These are phyloP conservation scores for Kregervanrija pseudodelftensis DNA, from an alignment of 805 yeast genomes.

Conservation along the genomic window DNA sequence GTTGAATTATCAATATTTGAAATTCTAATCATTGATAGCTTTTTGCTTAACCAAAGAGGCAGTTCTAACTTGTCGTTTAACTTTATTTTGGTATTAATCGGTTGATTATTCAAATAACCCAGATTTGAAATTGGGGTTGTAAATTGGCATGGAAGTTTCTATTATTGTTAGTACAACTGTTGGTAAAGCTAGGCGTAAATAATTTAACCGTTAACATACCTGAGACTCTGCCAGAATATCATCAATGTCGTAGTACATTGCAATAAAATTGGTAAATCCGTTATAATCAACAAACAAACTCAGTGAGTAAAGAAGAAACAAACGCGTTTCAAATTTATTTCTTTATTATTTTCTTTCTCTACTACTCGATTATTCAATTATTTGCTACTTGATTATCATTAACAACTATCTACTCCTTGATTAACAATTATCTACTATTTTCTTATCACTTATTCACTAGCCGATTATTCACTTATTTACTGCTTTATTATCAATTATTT, in stretches of 20 bases:
- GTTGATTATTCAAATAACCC: slow-evolving; percentile 80
- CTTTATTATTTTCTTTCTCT: too few relatives aligned
- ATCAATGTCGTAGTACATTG: slow-evolving; percentile 61
- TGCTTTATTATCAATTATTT: background rate
- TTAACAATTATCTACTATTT: too few relatives aligned
- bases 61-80: slow-evolving; percentile 63
- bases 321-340: too few relatives aligned
- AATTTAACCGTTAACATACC: slow-evolving; percentile 21
- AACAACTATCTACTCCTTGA: too few relatives aligned
- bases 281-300: too few relatives aligned
- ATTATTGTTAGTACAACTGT: slow-evolving; percentile 6
- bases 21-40: slow-evolving; percentile 49
- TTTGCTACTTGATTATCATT: slow-evolving; percentile 2
- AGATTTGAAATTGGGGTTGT: slow-evolving; percentile 74
- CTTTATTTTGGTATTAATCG: slow-evolving; percentile 46
- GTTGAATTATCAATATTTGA: slow-evolving; percentile 28
- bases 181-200: slow-evolving; percentile 5
- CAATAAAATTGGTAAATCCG: too few relatives aligned
- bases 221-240: slow-evolving; percentile 66
- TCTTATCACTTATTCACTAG: too few relatives aligned
- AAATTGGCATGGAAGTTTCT: slow-evolving; percentile 73
- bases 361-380: too few relatives aligned
- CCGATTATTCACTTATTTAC: background rate
- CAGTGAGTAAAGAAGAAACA: too few relatives aligned
- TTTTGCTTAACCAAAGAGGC: slow-evolving; percentile 85